Percentiles rank a stretch among this genome's conserved stretches.
Conservation (phyloP, 495 filamentous ascomycete species). For the Penicillium crystallinum region DNA sequence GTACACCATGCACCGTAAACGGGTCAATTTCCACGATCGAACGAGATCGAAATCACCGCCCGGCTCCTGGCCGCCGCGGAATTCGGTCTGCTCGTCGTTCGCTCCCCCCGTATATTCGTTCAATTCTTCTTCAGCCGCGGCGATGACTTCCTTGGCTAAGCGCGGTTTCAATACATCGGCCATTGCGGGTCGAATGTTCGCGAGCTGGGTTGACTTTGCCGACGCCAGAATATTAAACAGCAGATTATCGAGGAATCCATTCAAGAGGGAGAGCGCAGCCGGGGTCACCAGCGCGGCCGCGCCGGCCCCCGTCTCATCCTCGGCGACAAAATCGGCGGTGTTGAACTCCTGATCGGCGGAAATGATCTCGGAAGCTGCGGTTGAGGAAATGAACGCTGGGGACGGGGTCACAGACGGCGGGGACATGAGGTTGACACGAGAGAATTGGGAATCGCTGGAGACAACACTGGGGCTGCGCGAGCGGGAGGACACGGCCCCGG, state of each 20-base stretch:
- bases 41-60: constrained; percentile 75
- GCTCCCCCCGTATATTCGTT: constrained; percentile 77
- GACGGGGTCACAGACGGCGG: constrained; percentile 71
- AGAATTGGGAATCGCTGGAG: constrained; percentile 41
- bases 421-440: constrained; percentile 46
- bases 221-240: constrained; percentile 79
- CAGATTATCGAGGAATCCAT: constrained; percentile 90
- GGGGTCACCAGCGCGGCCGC: constrained; percentile 65
- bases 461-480: constrained; percentile 40
- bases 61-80: constrained; percentile 47
- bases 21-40: constrained; percentile 82
- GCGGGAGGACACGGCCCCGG: constrained; percentile 31
- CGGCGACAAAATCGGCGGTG: constrained; percentile 58
- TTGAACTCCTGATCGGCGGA: constrained; percentile 79
- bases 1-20: constrained; percentile 95
- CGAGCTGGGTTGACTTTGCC: constrained; percentile 76
- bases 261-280: constrained; percentile 72
- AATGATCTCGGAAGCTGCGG: constrained; percentile 87
- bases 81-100: constrained; percentile 62
- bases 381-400: constrained; percentile 82
- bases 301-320: constrained; percentile 54
- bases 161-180: constrained; percentile 82
- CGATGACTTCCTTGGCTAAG: constrained; percentile 81
- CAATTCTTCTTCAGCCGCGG: constrained; percentile 85
- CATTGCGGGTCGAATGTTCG: constrained; percentile 74